Conservation (phyloP, 2,329 filamentous ascomycete genomes). For the Helotiales sp. region DNA sequence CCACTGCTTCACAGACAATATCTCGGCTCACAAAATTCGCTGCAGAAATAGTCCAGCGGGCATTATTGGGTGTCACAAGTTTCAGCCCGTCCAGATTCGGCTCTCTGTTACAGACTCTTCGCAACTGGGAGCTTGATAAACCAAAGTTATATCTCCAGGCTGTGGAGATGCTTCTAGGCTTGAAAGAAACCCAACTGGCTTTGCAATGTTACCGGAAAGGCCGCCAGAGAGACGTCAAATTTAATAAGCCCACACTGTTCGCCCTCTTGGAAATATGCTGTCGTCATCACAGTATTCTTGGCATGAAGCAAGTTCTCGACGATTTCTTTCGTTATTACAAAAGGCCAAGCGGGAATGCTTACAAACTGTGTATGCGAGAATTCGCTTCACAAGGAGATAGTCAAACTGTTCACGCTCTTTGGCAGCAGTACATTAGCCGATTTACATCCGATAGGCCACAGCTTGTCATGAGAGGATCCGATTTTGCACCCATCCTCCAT, state of each 20-base stretch:
- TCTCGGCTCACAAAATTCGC: slow-evolving; percentile 20
- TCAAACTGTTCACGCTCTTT: slow-evolving; percentile 43
- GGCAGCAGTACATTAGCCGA: slow-evolving; percentile 38
- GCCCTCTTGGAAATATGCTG: slow-evolving; percentile 35
- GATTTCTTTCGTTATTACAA: slow-evolving; percentile 36
- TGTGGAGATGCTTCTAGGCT: slow-evolving; percentile 21
- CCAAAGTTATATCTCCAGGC: slow-evolving; percentile 20
- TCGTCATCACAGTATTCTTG: slow-evolving; percentile 32
- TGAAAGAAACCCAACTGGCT: slow-evolving; percentile 22
- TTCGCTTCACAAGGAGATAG: slow-evolving; percentile 49
- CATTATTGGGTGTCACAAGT: slow-evolving; percentile 16
- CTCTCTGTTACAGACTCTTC: slow-evolving; percentile 22
- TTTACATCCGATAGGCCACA: slow-evolving; percentile 2
- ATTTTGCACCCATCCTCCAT: slow-evolving; percentile 61
- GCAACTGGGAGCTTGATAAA: slow-evolving; percentile 21
- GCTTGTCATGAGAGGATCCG: not conserved
- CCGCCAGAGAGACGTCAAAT: slow-evolving; percentile 15
- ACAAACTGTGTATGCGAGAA: slow-evolving; percentile 37
- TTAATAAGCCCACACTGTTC: slow-evolving; percentile 28
- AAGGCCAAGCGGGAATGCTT: slow-evolving; percentile 31
- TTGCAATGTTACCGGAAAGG: slow-evolving; percentile 27
- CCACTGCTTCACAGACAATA: not conserved
- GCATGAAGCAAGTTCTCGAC: slow-evolving; percentile 39
- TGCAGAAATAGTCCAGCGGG: slow-evolving; percentile 16
- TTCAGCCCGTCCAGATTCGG: slow-evolving; percentile 18